Conservation (phyloP, 805 yeast species). For the Saccharomycopsis sp. region DNA sequence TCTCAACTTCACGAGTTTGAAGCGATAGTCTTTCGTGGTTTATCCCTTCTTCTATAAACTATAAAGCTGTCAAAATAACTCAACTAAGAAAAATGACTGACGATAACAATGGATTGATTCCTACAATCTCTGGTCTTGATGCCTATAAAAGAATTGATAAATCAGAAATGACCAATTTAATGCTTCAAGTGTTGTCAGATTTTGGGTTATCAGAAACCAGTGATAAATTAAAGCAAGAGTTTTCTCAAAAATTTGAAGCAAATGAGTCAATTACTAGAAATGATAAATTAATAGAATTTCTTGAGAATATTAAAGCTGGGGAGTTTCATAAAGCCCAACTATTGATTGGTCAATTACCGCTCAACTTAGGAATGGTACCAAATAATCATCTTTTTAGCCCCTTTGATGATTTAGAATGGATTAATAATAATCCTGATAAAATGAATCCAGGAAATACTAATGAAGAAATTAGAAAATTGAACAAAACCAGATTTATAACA, state of each 20-base stretch:
- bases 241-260: background rate
- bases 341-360: constrained; percentile 10
- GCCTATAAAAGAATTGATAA: constrained; percentile 1
- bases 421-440: constrained; percentile 16
- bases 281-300: constrained; percentile 29
- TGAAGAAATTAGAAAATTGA: background rate
- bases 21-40: too few relatives aligned
- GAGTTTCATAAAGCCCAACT: constrained; percentile 30
- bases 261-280: constrained; percentile 20
- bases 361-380: background rate
- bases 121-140: background rate
- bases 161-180: constrained; percentile 35
- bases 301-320: constrained; percentile 31
- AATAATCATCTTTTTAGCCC: too few relatives aligned
- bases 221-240: constrained; percentile 29
- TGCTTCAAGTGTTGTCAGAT: constrained; percentile 40
- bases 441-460: background rate
- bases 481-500: constrained; percentile 1
- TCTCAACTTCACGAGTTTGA: too few relatives aligned
- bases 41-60: too few relatives aligned
- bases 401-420: constrained; percentile 17
- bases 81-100: too few relatives aligned
- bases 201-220: constrained; percentile 36
- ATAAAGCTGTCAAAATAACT: too few relatives aligned
- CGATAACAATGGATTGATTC: too few relatives aligned